phyloP scores from a whole-genome alignment of 495 filamentous ascomycete genomes.

The Penicillium mononematosum region DNA sequence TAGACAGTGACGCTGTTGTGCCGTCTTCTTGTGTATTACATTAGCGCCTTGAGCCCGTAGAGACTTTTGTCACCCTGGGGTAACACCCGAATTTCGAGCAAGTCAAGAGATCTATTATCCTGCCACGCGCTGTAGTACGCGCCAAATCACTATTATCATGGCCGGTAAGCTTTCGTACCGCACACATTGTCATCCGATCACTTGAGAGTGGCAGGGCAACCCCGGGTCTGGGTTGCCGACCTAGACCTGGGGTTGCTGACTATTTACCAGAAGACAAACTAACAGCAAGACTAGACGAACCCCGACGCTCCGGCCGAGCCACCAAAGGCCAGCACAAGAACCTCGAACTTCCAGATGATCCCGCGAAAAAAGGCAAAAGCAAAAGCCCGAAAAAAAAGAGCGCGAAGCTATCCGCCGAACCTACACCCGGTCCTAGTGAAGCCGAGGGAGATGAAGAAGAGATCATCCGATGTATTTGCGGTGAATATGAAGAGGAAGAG shows the following conservation, averaged over 20 bases:
- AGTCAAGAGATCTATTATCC: slow-evolving; percentile 19
- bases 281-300: slow-evolving; percentile 62
- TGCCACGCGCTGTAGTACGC: slow-evolving; percentile 43
- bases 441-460: slow-evolving; percentile 59
- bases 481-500: slow-evolving; percentile 78
- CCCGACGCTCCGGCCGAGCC: slow-evolving; percentile 87
- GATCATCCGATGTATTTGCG: slow-evolving; percentile 91
- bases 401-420: slow-evolving; percentile 47
- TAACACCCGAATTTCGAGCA: slow-evolving; percentile 26
- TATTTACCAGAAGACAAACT: slow-evolving; percentile 26
- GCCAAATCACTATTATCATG: slow-evolving; percentile 35
- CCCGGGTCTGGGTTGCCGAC: neutral
- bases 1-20: slow-evolving; percentile 31
- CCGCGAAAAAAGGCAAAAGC: slow-evolving; percentile 60
- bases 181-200: slow-evolving; percentile 12
- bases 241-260: neutral
- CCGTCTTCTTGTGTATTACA: slow-evolving; percentile 46
- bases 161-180: slow-evolving; percentile 48
- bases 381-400: slow-evolving; percentile 57
- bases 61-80: slow-evolving; percentile 35
- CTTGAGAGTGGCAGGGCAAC: slow-evolving; percentile 5
- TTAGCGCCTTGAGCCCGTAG: slow-evolving; percentile 47
- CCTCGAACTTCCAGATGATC: slow-evolving; percentile 63
- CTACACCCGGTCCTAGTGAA: slow-evolving; percentile 56
- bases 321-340: slow-evolving; percentile 96